These are phyloP conservation scores for Saxophila tyrrhenica DNA, from an alignment of 495 filamentous ascomycete genomes.

Conservation along the genomic window DNA sequence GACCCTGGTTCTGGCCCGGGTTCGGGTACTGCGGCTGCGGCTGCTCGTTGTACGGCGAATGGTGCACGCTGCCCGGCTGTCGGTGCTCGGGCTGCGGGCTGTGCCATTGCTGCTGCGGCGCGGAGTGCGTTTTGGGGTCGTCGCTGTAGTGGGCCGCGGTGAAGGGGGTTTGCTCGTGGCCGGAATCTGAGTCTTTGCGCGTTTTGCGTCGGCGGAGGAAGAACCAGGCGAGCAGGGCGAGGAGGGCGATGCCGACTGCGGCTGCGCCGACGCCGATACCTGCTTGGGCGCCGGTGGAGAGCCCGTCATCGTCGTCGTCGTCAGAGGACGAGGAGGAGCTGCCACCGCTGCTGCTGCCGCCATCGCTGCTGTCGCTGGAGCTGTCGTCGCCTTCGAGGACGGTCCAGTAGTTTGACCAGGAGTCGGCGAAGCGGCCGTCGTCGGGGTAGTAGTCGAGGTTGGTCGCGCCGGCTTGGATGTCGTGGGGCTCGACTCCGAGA, in stretches of 20 bases:
- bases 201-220: neutral
- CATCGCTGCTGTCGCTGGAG: neutral
- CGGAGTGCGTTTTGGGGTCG: neutral
- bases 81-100: neutral
- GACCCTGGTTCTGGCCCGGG: too few relatives aligned
- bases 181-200: neutral
- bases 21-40: neutral
- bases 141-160: neutral
- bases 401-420: neutral
- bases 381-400: neutral
- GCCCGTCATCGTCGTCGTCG: neutral
- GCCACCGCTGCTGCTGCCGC: neutral
- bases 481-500: neutral
- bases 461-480: neutral
- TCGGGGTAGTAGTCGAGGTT: neutral
- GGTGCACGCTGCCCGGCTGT: neutral
- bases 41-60: neutral
- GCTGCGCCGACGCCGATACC: neutral
- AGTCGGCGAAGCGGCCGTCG: neutral
- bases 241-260: neutral
- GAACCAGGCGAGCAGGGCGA: neutral
- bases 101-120: neutral
- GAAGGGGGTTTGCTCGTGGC: neutral
- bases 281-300: neutral
- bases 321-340: neutral